phyloP scores from a whole-genome alignment of 495 filamentous ascomycete species.

The Talaromyces stipitatus region DNA sequence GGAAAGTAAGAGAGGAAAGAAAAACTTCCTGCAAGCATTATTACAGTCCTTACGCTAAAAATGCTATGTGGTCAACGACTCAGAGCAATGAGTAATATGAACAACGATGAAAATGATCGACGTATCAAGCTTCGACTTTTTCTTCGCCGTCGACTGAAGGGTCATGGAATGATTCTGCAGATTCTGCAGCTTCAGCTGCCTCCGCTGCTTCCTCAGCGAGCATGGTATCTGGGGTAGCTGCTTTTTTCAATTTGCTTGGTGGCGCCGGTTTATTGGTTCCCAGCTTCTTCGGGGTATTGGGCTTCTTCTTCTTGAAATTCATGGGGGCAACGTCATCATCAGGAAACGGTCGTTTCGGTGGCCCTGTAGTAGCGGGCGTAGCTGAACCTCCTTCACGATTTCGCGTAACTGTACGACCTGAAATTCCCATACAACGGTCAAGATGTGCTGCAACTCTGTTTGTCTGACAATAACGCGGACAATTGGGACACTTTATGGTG shows the following conservation, averaged over 20 bases:
- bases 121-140: conserved; percentile 1
- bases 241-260: conserved; percentile 38
- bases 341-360: conserved; percentile 30
- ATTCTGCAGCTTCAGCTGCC: conserved; percentile 3
- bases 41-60: not conserved
- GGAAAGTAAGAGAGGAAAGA: not conserved
- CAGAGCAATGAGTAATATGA: not conserved
- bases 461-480: conserved; percentile 52
- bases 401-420: conserved; percentile 59
- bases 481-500: conserved; percentile 62
- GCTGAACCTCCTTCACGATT: conserved; percentile 26
- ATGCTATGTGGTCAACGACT: conserved; percentile 1
- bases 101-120: not conserved
- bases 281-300: conserved; percentile 31
- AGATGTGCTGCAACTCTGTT: conserved; percentile 65
- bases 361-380: conserved; percentile 29
- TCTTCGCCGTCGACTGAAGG: conserved; percentile 1
- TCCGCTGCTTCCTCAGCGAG: conserved; percentile 10
- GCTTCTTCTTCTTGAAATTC: conserved; percentile 41
- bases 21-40: not conserved
- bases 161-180: not conserved
- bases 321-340: conserved; percentile 33
- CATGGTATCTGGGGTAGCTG: conserved; percentile 9
- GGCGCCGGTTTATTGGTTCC: conserved; percentile 32
- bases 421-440: conserved; percentile 72